Conservation (phyloP, 106 monocot species). For the Ottelia alismoides region DNA sequence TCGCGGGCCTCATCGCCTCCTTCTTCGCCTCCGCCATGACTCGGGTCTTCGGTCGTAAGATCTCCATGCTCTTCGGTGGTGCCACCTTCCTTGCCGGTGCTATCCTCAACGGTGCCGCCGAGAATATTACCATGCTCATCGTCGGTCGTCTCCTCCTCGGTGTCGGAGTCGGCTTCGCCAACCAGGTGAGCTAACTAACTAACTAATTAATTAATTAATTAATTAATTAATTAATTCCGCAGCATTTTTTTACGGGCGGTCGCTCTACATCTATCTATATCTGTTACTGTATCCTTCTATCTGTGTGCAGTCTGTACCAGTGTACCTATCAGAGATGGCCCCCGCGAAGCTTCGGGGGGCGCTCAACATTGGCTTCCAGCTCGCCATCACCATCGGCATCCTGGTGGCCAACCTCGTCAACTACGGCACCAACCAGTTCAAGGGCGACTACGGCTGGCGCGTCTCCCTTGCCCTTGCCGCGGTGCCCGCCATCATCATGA, state of each 20-base stretch:
- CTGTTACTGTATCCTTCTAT: too few relatives aligned
- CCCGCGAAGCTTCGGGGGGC: conserved; percentile 37
- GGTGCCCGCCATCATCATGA: conserved; percentile 24
- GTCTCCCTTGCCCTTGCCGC: conserved; percentile 39
- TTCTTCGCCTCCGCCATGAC: conserved; percentile 23
- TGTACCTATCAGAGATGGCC: conserved; percentile 24
- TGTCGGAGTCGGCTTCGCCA: conserved; percentile 44
- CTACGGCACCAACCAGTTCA: conserved; percentile 17
- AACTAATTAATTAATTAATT: too few relatives aligned
- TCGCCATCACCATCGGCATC: conserved; percentile 39
- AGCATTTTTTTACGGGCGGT: conserved; percentile 18
- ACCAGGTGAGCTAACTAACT: conserved; percentile 47
- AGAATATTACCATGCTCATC: conserved; percentile 36
- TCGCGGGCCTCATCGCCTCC: conserved; percentile 35
- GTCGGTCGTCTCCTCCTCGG: conserved; percentile 41
- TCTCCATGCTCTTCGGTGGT: conserved; percentile 15
- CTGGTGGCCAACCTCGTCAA: conserved; percentile 41
- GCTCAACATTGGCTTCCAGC: conserved; percentile 47
- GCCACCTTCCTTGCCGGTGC: conserved; percentile 34
- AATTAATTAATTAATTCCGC: not conserved
- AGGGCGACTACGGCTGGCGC: conserved; percentile 38
- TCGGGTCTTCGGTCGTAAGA: conserved; percentile 5
- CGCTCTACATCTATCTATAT: too few relatives aligned
- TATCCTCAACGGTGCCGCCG: conserved; percentile 21
- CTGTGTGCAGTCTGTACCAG: too few relatives aligned